These are phyloP conservation scores for Acephala macrosclerotiorum DNA, from an alignment of 2,329 filamentous ascomycete species.

Conservation along the genomic window DNA sequence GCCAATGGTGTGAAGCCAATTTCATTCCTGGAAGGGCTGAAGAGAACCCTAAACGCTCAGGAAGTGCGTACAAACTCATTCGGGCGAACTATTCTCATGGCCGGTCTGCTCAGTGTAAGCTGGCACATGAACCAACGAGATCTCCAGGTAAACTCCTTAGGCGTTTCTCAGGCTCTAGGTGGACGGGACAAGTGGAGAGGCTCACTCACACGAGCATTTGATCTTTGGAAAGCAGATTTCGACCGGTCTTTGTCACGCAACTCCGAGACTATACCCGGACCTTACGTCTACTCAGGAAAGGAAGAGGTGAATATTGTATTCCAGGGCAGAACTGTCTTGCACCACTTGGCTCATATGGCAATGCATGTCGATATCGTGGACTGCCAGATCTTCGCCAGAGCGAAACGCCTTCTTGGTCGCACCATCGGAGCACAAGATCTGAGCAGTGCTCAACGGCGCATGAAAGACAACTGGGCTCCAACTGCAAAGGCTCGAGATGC, in stretches of 20 bases:
- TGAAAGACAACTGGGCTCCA: constrained; percentile 90
- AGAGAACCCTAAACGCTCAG: constrained; percentile 85
- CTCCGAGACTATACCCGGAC: constrained; percentile 58
- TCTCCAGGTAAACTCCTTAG: constrained; percentile 87
- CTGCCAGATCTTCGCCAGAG: constrained; percentile 93
- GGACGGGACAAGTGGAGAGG: constrained; percentile 91
- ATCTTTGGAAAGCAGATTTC: constrained; percentile 92
- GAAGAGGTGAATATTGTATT: constrained; percentile 76
- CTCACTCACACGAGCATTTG: constrained; percentile 85
- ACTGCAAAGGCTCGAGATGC: constrained; percentile 89
- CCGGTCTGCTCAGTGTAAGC: constrained; percentile 88
- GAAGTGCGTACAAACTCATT: constrained; percentile 92
- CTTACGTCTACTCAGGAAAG: constrained; percentile 63
- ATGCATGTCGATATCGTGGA: constrained; percentile 99
- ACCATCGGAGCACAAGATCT: constrained; percentile 86
- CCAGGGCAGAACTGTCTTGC: constrained; percentile 86
- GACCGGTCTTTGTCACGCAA: constrained; percentile 76
- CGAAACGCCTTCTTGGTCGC: constrained; percentile 83
- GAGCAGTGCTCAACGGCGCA: constrained; percentile 78
- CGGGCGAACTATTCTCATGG: constrained; percentile 92
- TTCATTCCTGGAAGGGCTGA: constrained; percentile 89
- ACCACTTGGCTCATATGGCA: constrained; percentile 95
- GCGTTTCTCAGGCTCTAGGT: constrained; percentile 79
- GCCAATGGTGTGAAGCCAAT: constrained; percentile 84
- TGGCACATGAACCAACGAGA: constrained; percentile 99